Percentiles rank a stretch among this genome's conserved stretches.
phyloP scores from a whole-genome alignment of 78 protist genomes.

The Goniomonas avonlea region DNA sequence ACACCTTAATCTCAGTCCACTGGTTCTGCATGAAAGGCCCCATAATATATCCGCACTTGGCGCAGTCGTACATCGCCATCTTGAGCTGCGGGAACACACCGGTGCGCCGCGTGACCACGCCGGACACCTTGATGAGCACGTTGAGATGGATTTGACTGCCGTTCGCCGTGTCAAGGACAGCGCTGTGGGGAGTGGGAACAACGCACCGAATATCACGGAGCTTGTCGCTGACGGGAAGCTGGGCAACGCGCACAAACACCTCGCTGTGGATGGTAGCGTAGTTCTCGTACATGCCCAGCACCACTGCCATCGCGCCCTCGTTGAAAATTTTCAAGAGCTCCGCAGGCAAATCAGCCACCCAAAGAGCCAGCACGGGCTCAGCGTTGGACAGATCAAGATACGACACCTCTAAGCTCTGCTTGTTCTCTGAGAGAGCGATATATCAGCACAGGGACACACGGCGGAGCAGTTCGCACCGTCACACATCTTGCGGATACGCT shows the following conservation, averaged over 20 bases:
- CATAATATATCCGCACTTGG: slow-evolving; percentile 56
- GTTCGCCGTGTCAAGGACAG: background rate
- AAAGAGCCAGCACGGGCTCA: slow-evolving; percentile 49
- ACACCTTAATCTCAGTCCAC: background rate
- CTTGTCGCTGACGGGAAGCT: slow-evolving; percentile 74
- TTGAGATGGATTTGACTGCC: slow-evolving; percentile 76
- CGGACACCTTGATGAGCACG: slow-evolving; percentile 71
- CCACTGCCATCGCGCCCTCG: slow-evolving; percentile 49
- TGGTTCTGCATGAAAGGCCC: slow-evolving; percentile 70
- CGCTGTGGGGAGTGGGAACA: background rate
- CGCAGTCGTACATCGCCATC: slow-evolving; percentile 71
- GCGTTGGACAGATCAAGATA: slow-evolving; percentile 37
- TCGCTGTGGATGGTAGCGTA: slow-evolving; percentile 36
- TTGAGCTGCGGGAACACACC: slow-evolving; percentile 88
- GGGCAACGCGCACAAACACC: slow-evolving; percentile 83
- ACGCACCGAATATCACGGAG: slow-evolving; percentile 74
- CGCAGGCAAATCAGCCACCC: slow-evolving; percentile 79
- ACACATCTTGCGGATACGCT: slow-evolving; percentile 25
- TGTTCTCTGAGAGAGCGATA: background rate
- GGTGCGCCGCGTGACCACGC: slow-evolving; percentile 95
- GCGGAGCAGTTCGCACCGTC: background rate
- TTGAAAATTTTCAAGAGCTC: slow-evolving; percentile 78
- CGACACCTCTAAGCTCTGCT: slow-evolving; percentile 41
- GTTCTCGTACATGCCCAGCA: slow-evolving; percentile 29
- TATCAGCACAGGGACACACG: background rate